phyloP scores from a whole-genome alignment of 1,284 basidiomycete species.

The Sporisorium sorghi region DNA sequence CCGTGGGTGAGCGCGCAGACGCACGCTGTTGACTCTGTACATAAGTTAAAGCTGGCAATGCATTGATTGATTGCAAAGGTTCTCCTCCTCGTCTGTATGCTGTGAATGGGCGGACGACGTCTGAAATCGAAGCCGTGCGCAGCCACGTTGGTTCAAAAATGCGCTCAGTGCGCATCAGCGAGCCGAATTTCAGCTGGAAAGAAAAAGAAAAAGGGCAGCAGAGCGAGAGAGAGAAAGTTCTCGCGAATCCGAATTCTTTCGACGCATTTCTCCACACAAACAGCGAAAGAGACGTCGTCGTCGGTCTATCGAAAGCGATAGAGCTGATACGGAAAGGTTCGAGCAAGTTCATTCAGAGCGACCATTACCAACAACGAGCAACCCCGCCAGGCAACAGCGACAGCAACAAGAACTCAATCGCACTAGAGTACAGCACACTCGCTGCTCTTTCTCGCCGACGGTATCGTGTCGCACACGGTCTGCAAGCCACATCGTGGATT shows the following conservation, averaged over 20 bases:
- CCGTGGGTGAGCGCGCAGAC: conserved; percentile 42
- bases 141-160: conserved; percentile 2
- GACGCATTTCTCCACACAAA: conserved; percentile 19
- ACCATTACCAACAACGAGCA: not conserved
- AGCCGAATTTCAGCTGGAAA: not conserved
- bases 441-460: too few species aligned
- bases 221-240: conserved; percentile 28
- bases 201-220: too few species aligned
- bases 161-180: conserved; percentile 7
- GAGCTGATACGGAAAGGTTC: conserved; percentile 5
- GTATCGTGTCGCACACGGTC: conserved; percentile 3
- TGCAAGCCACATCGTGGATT: conserved; percentile 10
- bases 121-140: conserved; percentile 4
- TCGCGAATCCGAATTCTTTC: conserved; percentile 27
- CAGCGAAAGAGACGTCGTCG: not conserved
- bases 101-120: not conserved
- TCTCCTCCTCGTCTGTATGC: not conserved
- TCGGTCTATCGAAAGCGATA: conserved; percentile 1
- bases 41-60: not conserved
- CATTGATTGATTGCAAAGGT: not conserved
- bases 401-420: not conserved
- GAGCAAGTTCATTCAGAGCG: not conserved
- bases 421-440: not conserved
- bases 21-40: not conserved
- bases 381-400: not conserved